Base-by-base conservation (phyloP, 73 alveolate species). In the Symbiodinium pilosum region DNA sequence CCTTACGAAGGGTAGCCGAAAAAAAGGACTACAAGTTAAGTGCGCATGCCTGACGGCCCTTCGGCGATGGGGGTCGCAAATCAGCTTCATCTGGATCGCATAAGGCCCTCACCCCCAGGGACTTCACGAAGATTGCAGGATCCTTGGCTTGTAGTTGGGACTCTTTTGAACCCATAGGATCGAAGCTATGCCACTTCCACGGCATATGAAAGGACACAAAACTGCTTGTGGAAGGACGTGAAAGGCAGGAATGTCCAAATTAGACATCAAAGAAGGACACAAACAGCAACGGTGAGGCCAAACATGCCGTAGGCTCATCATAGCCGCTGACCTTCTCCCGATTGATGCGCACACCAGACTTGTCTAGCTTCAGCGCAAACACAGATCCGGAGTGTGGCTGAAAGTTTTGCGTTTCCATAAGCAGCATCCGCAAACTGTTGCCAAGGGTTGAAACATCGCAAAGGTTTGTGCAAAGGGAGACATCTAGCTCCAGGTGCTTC, bases 301-400 rank as follows among this genome's bases (percentile, higher is more conserved):
- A 73, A 73, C 11, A 34, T 32, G 30, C 34, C 52, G 40, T 73
- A 16, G 32, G 32, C 41, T 43, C 39, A 20, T 28, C 73, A 30
- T 30, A 40, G 34, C 38, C 88, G 16, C 21, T 42, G 38, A 81
- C 88, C 59, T 39, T 39, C 26, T 81, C 59, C 54, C 94, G 54
- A 42, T 87, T 87, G 84, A 87, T 87, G 54, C 94, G 94, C n/a
- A 87, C 94, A 16, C 94, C 94, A 7, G 94, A 87, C 85, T 56
- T 87, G 30, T 87, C 94, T 41, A 87, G 71, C 64, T 39, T 54
- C 94, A 87, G 34, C 38, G 52, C 41, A 75, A 86, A 86, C 32
- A 36, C 85, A 36, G 30, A 73, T 12, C 85, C 43, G 24, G 85
- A 73, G 24, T 34, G n/a, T 30, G 85, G 85, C 85, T 73, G 41